phyloP scores from a whole-genome alignment of 1,139 yeast genomes.

The Geotrichum klebahnii region DNA sequence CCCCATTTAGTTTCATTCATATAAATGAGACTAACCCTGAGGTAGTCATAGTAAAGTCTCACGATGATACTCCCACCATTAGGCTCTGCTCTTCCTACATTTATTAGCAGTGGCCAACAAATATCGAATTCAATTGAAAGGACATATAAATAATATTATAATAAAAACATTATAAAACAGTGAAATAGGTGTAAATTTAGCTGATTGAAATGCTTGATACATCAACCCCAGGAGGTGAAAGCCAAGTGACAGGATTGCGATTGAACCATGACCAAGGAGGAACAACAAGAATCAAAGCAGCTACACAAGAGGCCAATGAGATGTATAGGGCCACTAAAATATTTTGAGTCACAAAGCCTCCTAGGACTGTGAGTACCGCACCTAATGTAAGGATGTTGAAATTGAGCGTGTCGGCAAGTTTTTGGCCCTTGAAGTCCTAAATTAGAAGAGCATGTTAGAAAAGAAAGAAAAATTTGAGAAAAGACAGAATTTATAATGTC shows the following conservation, averaged over 20 bases:
- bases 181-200: not conserved
- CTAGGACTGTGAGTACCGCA: constrained; percentile 17
- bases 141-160: too few relatives aligned
- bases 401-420: constrained; percentile 18
- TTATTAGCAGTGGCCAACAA: too few relatives aligned
- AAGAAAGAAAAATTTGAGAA: not conserved
- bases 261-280: constrained; percentile 22
- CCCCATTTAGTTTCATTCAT: too few relatives aligned
- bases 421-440: constrained; percentile 24
- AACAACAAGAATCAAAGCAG: constrained; percentile 14
- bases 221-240: not conserved
- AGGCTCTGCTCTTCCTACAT: too few relatives aligned
- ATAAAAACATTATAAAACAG: too few relatives aligned
- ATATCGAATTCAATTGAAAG: too few relatives aligned
- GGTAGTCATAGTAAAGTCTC: too few relatives aligned
- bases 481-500: not conserved
- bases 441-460: too few relatives aligned
- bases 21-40: too few relatives aligned
- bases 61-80: too few relatives aligned
- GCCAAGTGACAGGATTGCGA: constrained; percentile 18
- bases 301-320: constrained; percentile 7
- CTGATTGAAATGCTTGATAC: not conserved
- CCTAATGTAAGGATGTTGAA: constrained; percentile 15
- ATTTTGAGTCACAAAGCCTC: constrained; percentile 19
- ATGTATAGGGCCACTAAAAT: constrained; percentile 13